Conservation (phyloP, 2,329 filamentous ascomycete genomes). For the Paecilomyces sp. region DNA sequence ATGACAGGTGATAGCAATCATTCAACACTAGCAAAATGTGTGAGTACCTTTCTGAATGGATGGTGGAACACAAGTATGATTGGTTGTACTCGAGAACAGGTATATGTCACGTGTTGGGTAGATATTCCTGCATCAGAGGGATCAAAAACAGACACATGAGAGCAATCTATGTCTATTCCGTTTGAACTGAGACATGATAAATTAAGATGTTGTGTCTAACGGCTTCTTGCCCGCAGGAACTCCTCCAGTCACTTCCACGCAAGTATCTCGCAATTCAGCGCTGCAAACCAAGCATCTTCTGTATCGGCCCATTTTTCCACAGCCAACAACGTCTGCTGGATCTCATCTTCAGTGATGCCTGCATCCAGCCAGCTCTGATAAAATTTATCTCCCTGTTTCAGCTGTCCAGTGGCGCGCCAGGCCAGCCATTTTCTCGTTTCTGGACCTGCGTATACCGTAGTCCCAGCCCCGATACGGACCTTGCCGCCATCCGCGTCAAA, state of each 20-base stretch:
- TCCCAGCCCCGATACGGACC: slow-evolving; percentile 21
- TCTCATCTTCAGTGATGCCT: slow-evolving; percentile 30
- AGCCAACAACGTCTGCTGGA: slow-evolving; percentile 22
- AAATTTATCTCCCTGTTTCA: slow-evolving; percentile 23
- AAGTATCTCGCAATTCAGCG: slow-evolving; percentile 31
- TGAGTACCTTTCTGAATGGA: too few relatives aligned
- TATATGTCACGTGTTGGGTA: too few relatives aligned
- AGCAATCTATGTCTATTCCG: too few relatives aligned
- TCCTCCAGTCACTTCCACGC: slow-evolving; percentile 30
- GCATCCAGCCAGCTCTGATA: slow-evolving; percentile 28
- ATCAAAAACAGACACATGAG: too few relatives aligned
- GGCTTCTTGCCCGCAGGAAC: too few relatives aligned
- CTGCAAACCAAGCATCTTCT: slow-evolving; percentile 32
- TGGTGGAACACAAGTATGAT: too few relatives aligned
- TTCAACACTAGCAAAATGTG: too few relatives aligned
- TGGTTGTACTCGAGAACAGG: too few relatives aligned
- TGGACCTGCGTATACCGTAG: slow-evolving; percentile 17
- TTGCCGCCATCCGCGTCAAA: slow-evolving; percentile 19
- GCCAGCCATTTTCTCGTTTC: slow-evolving; percentile 23
- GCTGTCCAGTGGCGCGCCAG: slow-evolving; percentile 16
- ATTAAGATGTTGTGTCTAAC: too few relatives aligned
- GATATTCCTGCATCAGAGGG: too few relatives aligned
- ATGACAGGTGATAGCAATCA: too few relatives aligned
- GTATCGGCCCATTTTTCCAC: slow-evolving; percentile 27
- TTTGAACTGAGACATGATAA: too few relatives aligned